These are phyloP conservation scores for Tolypocladium guangdongense DNA, from an alignment of 2,329 filamentous ascomycete genomes.

Conservation along the genomic window DNA sequence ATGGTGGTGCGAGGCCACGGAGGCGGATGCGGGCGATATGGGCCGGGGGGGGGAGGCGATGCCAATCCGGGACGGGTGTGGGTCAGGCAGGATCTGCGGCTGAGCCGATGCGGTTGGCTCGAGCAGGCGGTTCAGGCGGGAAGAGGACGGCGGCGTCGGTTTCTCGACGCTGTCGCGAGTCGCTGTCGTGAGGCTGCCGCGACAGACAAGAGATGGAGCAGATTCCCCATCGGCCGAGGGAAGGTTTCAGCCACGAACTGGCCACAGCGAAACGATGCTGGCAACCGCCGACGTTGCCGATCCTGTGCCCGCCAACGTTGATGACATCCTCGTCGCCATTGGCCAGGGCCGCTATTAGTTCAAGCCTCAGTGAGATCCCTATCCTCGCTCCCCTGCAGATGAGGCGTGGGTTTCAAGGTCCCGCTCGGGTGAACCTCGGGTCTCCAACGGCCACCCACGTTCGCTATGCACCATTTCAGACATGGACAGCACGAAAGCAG, in stretches of 20 bases:
- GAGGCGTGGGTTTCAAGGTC: neutral
- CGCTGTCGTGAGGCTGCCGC: neutral
- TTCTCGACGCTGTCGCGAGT: neutral
- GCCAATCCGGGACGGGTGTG: neutral
- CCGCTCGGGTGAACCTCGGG: neutral
- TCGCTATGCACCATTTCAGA: neutral
- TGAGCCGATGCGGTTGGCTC: neutral
- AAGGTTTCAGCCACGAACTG: neutral
- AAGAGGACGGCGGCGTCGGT: neutral
- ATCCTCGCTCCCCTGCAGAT: neutral
- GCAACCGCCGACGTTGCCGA: neutral
- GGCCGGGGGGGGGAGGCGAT: neutral
- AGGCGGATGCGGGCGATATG: neutral
- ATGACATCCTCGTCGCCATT: neutral
- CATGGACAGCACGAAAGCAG: neutral
- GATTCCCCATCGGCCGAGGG: neutral
- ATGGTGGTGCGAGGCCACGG: slow-evolving; percentile 11
- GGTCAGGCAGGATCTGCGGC: neutral
- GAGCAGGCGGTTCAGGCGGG: neutral
- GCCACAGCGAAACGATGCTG: neutral
- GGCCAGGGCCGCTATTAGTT: neutral
- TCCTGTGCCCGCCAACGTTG: neutral
- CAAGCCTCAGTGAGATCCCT: neutral
- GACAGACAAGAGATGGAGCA: neutral
- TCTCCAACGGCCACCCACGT: neutral